A percentile compares a stretch with the other conserved stretches of the same genome.
These are phyloP conservation scores for Annulohypoxylon stygium DNA, from an alignment of 495 filamentous ascomycete species.

Conservation along the genomic window DNA sequence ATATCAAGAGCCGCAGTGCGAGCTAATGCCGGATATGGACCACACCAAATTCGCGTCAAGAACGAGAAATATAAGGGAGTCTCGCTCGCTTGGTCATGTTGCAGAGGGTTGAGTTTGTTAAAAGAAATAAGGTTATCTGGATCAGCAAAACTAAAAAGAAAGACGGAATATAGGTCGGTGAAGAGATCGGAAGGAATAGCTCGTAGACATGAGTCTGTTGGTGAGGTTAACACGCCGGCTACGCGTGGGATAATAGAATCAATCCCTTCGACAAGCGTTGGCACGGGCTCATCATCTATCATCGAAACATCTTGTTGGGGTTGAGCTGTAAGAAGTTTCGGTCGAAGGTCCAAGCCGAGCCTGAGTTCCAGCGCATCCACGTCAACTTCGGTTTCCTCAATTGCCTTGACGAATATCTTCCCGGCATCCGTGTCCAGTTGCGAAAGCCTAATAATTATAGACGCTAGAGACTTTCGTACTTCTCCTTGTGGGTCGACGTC, in stretches of 20 bases:
- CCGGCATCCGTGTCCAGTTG: constrained; percentile 66
- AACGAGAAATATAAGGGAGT: constrained; percentile 81
- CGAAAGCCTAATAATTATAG: constrained; percentile 71
- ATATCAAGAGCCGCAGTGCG: constrained; percentile 75
- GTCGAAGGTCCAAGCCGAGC: constrained; percentile 74
- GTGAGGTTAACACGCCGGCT: constrained; percentile 55
- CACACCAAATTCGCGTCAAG: constrained; percentile 79
- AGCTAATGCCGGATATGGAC: constrained; percentile 73
- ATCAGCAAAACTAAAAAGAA: constrained; percentile 69
- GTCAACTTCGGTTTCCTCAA: constrained; percentile 73
- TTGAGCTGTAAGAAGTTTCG: constrained; percentile 50
- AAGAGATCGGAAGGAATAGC: constrained; percentile 58
- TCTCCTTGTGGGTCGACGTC: constrained; percentile 61
- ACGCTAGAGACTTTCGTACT: constrained; percentile 72
- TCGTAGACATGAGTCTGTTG: constrained; percentile 63
- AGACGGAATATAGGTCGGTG: constrained; percentile 71
- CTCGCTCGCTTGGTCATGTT: constrained; percentile 65
- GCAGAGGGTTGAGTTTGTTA: constrained; percentile 68
- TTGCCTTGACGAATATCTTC: constrained; percentile 67
- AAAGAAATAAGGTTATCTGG: constrained; percentile 67
- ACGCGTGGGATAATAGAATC: constrained; percentile 46
- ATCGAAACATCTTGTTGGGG: constrained; percentile 67
- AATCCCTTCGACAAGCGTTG: constrained; percentile 35
- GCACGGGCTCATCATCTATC: constrained; percentile 55
- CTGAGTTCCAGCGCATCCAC: constrained; percentile 77